Evolutionary conservation across 2,329 filamentous ascomycete species (phyloP), one percentile per base, ranked within the genome.

Genomic region (Diaporthe sp.): DNA sequence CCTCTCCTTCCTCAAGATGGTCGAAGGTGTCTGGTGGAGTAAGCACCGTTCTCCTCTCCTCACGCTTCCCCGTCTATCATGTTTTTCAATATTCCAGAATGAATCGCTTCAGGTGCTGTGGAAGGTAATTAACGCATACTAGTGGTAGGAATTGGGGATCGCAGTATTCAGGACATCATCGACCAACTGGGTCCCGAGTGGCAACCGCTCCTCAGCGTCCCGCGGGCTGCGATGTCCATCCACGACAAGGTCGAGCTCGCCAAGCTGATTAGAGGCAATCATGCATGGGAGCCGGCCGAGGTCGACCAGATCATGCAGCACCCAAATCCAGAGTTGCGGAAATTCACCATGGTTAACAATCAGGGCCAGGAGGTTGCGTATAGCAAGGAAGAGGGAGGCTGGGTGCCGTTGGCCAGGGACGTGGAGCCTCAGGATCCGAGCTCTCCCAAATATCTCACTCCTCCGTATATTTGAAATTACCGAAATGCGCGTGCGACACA

Each of bases 1-100:
- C 74, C 82, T 88, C 8, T 83, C 84, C 60, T 90, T 91, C 72
- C 79, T 86, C 68, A 90, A 89, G 78, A 80, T 82, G 66, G 45
- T 66, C 15, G 70, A 76, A 4, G 75, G 76, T 1, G 77, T 87
- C 5, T 91, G 89, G 89, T 91, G 89, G 89, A 61, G 58, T 64
- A 45, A 64, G 58, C 40, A 45, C 28, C 9, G 22, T 8, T 64
- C 38, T 45, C 15, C 19, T 64, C 38, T 28, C 25, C 25, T 45
- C 30, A 4, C 8, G 8, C n/a, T 8, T 22, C 58, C 38, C 58
- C 28, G 7, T 30, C 38, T 45, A 4, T 10, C 13, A 8, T 30
- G 25, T n/a, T 22, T 22, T 45, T 2, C 25, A 33, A 33, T 12
- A 8, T 45, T 3, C 38, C 25, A 45, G 13, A 25, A 12, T 30